These are phyloP conservation scores for Chalciporus sp. DNA, from an alignment of 1,284 basidiomycete species.

Conservation along the genomic window DNA sequence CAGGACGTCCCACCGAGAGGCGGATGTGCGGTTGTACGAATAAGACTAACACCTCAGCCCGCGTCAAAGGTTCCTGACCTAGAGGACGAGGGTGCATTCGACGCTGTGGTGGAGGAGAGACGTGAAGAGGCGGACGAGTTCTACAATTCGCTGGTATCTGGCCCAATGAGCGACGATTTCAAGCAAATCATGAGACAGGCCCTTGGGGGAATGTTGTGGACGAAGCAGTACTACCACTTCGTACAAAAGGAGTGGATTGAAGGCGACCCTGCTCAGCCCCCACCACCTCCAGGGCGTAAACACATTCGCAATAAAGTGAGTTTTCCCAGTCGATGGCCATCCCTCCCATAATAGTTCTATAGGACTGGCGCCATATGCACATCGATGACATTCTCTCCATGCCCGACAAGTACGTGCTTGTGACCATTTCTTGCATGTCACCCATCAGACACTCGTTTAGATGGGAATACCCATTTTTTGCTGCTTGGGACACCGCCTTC, in stretches of 20 bases:
- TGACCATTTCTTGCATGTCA: background rate
- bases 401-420: constrained; percentile 84
- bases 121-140: constrained; percentile 95
- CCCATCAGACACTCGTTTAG: constrained; percentile 37
- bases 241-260: constrained; percentile 96
- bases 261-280: constrained; percentile 93
- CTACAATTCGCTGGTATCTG: constrained; percentile 79
- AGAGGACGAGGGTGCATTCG: constrained; percentile 89
- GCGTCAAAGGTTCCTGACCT: constrained; percentile 78
- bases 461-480: constrained; percentile 98
- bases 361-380: constrained; percentile 96
- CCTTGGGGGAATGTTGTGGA: constrained; percentile 98
- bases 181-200: constrained; percentile 97
- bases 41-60: constrained; percentile 86
- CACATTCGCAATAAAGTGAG: constrained; percentile 78
- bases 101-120: constrained; percentile 86
- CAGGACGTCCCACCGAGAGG: constrained; percentile 85
- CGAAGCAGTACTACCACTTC: constrained; percentile 96
- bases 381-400: constrained; percentile 96
- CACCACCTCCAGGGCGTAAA: constrained; percentile 91
- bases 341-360: constrained; percentile 7
- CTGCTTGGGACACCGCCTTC: constrained; percentile 96
- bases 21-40: constrained; percentile 92
- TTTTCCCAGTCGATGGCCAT: background rate
- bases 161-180: constrained; percentile 88